Base-by-base conservation (phyloP, 768 basidiomycete genomes). In the Dentipellis fragilis region DNA sequence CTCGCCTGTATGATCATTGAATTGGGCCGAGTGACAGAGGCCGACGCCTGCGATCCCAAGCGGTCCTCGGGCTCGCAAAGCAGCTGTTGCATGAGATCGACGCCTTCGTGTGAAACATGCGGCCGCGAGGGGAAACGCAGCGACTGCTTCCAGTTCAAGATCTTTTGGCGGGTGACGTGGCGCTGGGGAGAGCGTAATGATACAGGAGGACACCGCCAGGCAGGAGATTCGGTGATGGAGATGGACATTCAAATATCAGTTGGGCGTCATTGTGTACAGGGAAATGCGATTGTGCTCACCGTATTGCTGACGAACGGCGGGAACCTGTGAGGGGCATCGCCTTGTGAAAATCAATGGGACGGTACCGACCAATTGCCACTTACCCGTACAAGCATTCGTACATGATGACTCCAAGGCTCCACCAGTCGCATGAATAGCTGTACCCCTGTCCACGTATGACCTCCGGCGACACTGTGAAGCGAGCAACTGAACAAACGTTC, bases 341-440 rank as follows among this genome's bases (percentile, higher is more conserved):
- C 29, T 29, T 29, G 29, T 3, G 29, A 29, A 29, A 29, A 29
- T 29, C 29, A 29, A 29, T 29, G 29, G 29, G 29, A 29, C 29
- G 29, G 29, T 29, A 29, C 29, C 29, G 29, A 6, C 29, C 6
- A 3, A 29, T 29, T 29, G 29, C n/a, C 52, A 75, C 84, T 60
- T 68, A 90, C 87, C 89, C 90, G 64, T 93, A 94, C 68, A 96
- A 75, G 67, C 90, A 93, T 69, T 97, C 93, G 65, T 87, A 97
- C 84, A 93, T 89, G 68, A 99, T 97, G 54, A 96, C 87, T 11
- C 93, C 94, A 48, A 97, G 79, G 71, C 89, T 92, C 95, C 95
- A 99, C 93, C 94, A 98, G 67, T 99, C 95, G 67, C 93, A 95
- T 37, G 87, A 89, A 71, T 89, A 94, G 39, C 87, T 83, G 70